Base-by-base conservation (phyloP, 345 rosid species). In the Aethionema arabicum region DNA sequence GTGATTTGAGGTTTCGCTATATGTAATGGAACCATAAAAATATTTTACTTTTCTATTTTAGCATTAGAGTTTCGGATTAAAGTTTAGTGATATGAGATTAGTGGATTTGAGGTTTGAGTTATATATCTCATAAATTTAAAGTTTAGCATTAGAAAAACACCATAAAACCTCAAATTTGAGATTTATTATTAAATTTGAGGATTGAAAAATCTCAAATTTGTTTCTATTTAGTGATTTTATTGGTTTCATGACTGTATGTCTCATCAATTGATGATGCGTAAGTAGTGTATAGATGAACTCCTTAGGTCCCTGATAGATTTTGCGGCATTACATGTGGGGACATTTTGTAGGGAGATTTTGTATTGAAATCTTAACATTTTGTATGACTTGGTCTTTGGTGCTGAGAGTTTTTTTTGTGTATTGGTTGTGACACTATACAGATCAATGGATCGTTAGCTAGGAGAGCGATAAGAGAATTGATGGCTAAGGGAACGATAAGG, bases 401-500 rank as follows among this genome's bases (percentile, higher is more conserved):
- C 33, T 35, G 31, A 15, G 6, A 30, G 53, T 6, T 15, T 65
- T 53, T 53, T 0, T 5, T 1, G 36, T 41, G 0, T 29, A 3
- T 6, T 38, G 21, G 63, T 45, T 65, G 33, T 65, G 55, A 55
- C 12, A 29, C 10, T 29, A 29, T 7, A 11, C 69, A 85, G 97
- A 64, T 90, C 36, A 90, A 67, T 27, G 97, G 90, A 43, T 90
- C 92, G 0, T 80, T 87, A 54, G 95, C 95, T 6, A 70, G 87
- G 67, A 75, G 52, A 69, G 92, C 95, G 32, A 90, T 87, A 12
- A 83, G 69, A 72, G 92, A 90, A 8, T 59, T 87, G 78, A 87
- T 87, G 95, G 90, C 88, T 7, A 83, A 83, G 66, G 97, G 90
- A 16, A 66, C 68, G 39, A 82, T 85, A 75, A 71, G 88, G 79